These are phyloP conservation scores for Lophiostoma macrostomum DNA, from an alignment of 495 filamentous ascomycete genomes.

Conservation along the genomic window DNA sequence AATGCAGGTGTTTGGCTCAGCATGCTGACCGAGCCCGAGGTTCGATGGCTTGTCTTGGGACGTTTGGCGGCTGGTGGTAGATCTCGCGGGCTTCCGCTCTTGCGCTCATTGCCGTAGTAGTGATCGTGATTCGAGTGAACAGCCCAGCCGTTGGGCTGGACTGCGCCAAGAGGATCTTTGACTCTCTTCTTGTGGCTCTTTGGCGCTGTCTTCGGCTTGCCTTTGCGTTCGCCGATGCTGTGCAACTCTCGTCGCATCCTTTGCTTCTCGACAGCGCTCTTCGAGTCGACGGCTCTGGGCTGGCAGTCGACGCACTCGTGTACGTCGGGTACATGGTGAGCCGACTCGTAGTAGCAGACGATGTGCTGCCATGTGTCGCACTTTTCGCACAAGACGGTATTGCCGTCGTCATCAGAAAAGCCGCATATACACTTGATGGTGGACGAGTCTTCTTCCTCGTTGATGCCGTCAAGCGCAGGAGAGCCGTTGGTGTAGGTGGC, in stretches of 20 bases:
- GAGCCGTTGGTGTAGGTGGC: conserved; percentile 56
- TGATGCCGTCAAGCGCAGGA: conserved; percentile 51
- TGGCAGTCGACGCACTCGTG: conserved; percentile 88
- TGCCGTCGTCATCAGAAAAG: conserved; percentile 91
- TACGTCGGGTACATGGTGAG: conserved; percentile 68
- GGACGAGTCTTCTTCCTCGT: conserved; percentile 81
- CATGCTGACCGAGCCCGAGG: conserved; percentile 64
- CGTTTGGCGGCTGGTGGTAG: conserved; percentile 64
- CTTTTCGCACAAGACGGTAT: conserved; percentile 90
- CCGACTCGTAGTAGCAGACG: conserved; percentile 79
- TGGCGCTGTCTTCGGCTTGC: conserved; percentile 43
- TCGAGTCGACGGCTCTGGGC: conserved; percentile 66
- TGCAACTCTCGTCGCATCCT: conserved; percentile 58
- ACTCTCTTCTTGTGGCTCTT: conserved; percentile 55
- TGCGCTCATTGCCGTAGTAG: conserved; percentile 39
- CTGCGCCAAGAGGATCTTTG: conserved; percentile 57
- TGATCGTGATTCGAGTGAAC: conserved; percentile 39
- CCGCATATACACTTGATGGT: conserved; percentile 98
- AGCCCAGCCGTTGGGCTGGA: conserved; percentile 44
- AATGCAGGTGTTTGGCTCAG: conserved; percentile 47
- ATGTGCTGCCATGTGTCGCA: conserved; percentile 99
- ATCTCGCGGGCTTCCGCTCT: conserved; percentile 57
- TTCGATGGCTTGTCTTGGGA: conserved; percentile 69
- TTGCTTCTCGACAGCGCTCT: conserved; percentile 68
- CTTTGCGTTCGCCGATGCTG: conserved; percentile 57